Conservation (phyloP, 345 rosid genomes). For the Hevea brasiliensis region DNA sequence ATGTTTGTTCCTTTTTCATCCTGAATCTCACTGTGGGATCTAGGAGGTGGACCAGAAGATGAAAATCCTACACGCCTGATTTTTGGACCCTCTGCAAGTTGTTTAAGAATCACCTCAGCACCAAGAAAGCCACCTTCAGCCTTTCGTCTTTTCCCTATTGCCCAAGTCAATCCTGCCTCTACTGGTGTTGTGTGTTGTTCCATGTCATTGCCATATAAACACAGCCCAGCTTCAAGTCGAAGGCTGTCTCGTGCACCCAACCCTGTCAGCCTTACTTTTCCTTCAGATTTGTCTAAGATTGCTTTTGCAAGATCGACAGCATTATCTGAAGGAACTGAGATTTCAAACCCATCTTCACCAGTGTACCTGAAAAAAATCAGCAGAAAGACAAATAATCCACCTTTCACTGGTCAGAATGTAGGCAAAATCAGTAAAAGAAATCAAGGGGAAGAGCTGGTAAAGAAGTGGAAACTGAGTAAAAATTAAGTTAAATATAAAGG, state of each 20-base stretch:
- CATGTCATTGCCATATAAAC: conserved; percentile 94
- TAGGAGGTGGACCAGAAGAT: conserved; percentile 86
- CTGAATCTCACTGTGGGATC: conserved; percentile 92
- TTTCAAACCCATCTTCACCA: conserved; percentile 99
- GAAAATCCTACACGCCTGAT: conserved; percentile 83
- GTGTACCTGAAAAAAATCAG: conserved; percentile 63
- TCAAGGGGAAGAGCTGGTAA: neutral
- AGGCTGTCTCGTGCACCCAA: conserved; percentile 96
- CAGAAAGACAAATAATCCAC: neutral
- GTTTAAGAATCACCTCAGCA: conserved; percentile 83
- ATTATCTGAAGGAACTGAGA: conserved; percentile 83
- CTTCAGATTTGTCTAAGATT: conserved; percentile 87
- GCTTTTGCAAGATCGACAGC: conserved; percentile 90
- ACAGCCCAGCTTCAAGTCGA: conserved; percentile 91
- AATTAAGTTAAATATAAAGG: neutral
- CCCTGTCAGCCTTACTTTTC: conserved; percentile 86
- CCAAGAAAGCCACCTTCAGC: conserved; percentile 98
- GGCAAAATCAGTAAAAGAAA: neutral
- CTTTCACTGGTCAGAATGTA: neutral
- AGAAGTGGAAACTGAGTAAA: neutral
- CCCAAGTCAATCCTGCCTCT: conserved; percentile 97
- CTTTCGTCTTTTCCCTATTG: conserved; percentile 91
- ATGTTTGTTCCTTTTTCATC: conserved; percentile 69
- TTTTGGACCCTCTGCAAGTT: conserved; percentile 79
- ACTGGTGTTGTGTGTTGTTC: conserved; percentile 86